These are phyloP conservation scores for Zoysia pacifica DNA, from an alignment of 176 grass and related monocot genomes.

Conservation along the genomic window DNA sequence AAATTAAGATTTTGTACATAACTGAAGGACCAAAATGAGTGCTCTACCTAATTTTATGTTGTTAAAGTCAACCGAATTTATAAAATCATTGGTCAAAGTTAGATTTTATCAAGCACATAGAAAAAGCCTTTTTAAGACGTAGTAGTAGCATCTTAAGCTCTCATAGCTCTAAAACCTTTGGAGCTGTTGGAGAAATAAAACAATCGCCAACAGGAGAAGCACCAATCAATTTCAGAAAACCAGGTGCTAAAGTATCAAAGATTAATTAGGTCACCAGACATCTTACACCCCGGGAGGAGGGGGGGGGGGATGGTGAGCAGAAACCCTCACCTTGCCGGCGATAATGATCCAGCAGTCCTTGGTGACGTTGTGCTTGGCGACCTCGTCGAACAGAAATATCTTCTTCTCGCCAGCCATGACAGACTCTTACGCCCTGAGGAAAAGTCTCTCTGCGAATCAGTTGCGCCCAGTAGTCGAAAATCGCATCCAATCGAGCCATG, in stretches of 20 bases:
- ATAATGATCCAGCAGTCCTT: constrained; percentile 93
- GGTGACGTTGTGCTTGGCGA: constrained; percentile 67
- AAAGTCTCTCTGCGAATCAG: background rate
- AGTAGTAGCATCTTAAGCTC: background rate
- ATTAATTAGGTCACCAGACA: background rate
- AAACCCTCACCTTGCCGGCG: constrained; percentile 61
- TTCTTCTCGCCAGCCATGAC: constrained; percentile 63
- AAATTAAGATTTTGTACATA: no score
- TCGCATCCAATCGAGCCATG: constrained; percentile 6
- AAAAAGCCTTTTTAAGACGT: no score
- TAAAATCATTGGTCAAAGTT: no score
- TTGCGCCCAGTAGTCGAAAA: background rate
- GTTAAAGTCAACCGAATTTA: no score
- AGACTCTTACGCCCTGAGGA: background rate
- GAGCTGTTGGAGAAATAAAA: background rate
- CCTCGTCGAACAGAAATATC: constrained; percentile 65
- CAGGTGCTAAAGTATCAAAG: background rate
- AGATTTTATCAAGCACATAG: no score
- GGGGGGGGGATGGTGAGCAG: background rate
- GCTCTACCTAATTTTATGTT: no score
- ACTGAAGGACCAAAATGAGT: no score
- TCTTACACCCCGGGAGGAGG: background rate
- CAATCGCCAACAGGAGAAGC: constrained; percentile 7
- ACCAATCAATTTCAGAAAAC: background rate
- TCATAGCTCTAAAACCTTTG: background rate